These are phyloP conservation scores for Dittrichia graveolens DNA, from an alignment of 129 eudicot species.

Conservation along the genomic window DNA sequence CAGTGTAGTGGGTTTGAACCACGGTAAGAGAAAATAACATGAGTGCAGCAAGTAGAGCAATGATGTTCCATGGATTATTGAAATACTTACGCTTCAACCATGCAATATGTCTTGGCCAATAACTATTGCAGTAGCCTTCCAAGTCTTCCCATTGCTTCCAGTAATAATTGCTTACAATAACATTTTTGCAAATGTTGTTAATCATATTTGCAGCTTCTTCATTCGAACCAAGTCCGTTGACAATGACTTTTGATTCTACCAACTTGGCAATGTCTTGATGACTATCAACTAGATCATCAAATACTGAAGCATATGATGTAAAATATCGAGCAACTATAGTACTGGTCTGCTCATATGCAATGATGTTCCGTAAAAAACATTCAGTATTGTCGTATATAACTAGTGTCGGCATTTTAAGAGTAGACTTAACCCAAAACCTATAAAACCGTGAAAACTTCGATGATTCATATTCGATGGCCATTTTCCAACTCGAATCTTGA, in stretches of 20 bases:
- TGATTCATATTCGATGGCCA: constrained; percentile 16
- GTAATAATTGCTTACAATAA: neutral
- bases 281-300: constrained; percentile 15
- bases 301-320: constrained; percentile 25
- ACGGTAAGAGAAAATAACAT: constrained; percentile 12
- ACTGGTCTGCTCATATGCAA: constrained; percentile 26
- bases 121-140: neutral
- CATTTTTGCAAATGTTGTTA: constrained; percentile 23
- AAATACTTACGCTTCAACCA: constrained; percentile 13
- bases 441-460: neutral
- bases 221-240: constrained; percentile 7
- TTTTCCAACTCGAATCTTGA: neutral
- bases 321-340: neutral
- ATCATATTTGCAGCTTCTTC: constrained; percentile 23
- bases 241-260: constrained; percentile 17
- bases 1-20: constrained; percentile 9
- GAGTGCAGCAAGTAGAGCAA: constrained; percentile 23
- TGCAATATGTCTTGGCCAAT: constrained; percentile 11
- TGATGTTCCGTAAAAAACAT: constrained; percentile 24
- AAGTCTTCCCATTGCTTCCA: neutral
- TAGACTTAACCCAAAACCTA: constrained; percentile 7
- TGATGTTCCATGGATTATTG: constrained; percentile 21
- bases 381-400: constrained; percentile 22
- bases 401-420: constrained; percentile 10
- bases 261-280: constrained; percentile 25